Evolutionary conservation across 805 yeast species (phyloP).

Genomic region (Pichia sporocuriosa): DNA sequence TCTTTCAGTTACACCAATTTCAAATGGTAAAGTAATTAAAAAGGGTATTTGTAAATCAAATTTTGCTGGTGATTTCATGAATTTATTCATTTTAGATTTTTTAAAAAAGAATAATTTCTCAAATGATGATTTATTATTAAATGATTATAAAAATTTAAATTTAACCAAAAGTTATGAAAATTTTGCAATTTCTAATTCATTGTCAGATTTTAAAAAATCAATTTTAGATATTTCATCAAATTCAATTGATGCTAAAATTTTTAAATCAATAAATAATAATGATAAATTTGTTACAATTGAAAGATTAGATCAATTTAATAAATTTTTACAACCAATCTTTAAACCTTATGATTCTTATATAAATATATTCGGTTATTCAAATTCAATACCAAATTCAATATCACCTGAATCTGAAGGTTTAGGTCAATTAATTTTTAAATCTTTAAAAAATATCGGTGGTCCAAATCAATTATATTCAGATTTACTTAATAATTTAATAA

Average conservation of each 20-base stretch:
- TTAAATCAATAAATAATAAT: slow-evolving; percentile 58
- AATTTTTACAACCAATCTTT: slow-evolving; percentile 61
- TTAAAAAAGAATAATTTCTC: slow-evolving; percentile 24
- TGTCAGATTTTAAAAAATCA: slow-evolving; percentile 43
- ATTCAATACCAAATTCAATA: slow-evolving; percentile 28
- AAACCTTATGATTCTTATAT: slow-evolving; percentile 47
- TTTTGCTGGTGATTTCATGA: slow-evolving; percentile 81
- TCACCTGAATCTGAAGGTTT: slow-evolving; percentile 48
- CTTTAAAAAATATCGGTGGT: slow-evolving; percentile 41
- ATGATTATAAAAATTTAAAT: slow-evolving; percentile 5
- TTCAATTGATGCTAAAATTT: slow-evolving; percentile 33
- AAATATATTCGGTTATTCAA: slow-evolving; percentile 12
- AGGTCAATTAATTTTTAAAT: slow-evolving; percentile 37
- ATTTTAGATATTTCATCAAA: slow-evolving; percentile 25
- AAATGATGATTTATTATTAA: slow-evolving; percentile 10
- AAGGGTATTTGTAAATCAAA: slow-evolving; percentile 62
- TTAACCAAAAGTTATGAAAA: slow-evolving; percentile 31
- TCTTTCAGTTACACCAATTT: slow-evolving; percentile 66
- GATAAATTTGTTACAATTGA: slow-evolving; percentile 36
- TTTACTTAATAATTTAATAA: slow-evolving; percentile 41
- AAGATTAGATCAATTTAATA: slow-evolving; percentile 5
- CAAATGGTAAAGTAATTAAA: slow-evolving; percentile 64
- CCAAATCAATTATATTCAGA: slow-evolving; percentile 34
- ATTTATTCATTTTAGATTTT: slow-evolving; percentile 51
- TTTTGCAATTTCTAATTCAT: slow-evolving; percentile 34